Evolutionary conservation across 164 flowering plant species (phyloP), one percentile per base, ranked within the genome.

Genomic region (Vitis rupestris): DNA sequence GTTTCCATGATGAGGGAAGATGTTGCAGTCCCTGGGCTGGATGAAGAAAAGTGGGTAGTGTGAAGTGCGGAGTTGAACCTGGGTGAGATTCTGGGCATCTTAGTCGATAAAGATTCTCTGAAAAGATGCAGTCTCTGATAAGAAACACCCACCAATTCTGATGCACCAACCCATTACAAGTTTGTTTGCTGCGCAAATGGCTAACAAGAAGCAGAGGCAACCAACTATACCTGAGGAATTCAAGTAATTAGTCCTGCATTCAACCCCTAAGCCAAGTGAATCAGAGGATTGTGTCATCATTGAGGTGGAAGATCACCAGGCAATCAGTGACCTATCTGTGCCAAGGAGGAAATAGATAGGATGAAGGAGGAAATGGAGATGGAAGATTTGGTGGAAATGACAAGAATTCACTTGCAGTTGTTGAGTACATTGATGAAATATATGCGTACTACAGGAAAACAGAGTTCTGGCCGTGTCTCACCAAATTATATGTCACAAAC

Each of bases 331-430:
- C 15, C 64, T 50, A 17, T 73, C 80, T 10, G 82, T 78, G 31
- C 97, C 96, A 0, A 83, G 59, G 94, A 85, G 17, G 97, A 92
- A 70, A 84, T 83, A 17, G 95, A 90, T 66, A 61, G 69, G 11
- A 86, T 90, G 92, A 95, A 83, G 82, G 86, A 89, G 64, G 97
- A 88, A 71, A 86, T 83, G n/a, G 97, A 88, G 74, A 88, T 90
- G 95, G 93, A 88, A 78, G 97, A 90, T 76, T 64, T 84, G 9
- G 78, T 44, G 12, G 85, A 75, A 44, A 93, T 67, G 66, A 65
- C 37, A 82, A 84, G 47, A 83, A 95, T 63, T 83, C 87, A 7
- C 87, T 91, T 15, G 92, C 97, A 1, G 99, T 89, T 53, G 90
- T 84, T 30, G 97, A 89, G 60, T 95, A 95, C 54, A 70, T 95